Base-by-base conservation (phyloP, 1,284 basidiomycete genomes). In the Vanrija humicola region DNA sequence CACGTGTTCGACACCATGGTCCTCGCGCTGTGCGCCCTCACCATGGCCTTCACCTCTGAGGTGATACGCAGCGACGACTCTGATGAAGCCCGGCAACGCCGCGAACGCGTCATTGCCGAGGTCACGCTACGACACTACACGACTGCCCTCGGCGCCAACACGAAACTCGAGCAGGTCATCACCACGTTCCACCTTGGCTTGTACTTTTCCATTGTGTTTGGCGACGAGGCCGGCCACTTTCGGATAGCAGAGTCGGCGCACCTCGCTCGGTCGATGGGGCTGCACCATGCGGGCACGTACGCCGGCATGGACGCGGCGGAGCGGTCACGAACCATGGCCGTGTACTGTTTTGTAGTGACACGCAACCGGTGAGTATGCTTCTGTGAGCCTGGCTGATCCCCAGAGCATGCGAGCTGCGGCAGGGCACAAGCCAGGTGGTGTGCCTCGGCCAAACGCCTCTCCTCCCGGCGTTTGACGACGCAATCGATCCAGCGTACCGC, bases 321-420 rank as follows among this genome's bases (percentile, higher is more conserved):
- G 26, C 50, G 50, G 16, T n/a, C 15, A 12, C 39, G 50, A 1
- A 26, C 25, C 15, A 34, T 52, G 19, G 43, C 40, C 14, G 50
- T 52, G 34, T 52, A 39, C 29, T 25, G 19, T 25, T 52, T 19
- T 34, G 43, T 52, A 16, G 40, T 50, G 1, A 18, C 21, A 0
- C 21, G 25, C 6, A 50, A 50, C 38, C 12, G 40, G 48, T 50
- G 21, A 38, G 18, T 12, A 23, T 7, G 2, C 2, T 12, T 7
- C 8, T 29, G 28, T 6, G 28, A 29, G 10, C 28, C 28, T 8
- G 3, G 10, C 28, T 29, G 28, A 29, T 6, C 28, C 3, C 28
- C 51, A 52, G 51, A 47, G 25, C 51, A 23, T 53, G 51, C 45
- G 51, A 47, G 26, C 44, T 53, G 6, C 51, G 51, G 2, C 51